A percentile compares a stretch with the other conserved stretches of the same genome.
phyloP scores from a whole-genome alignment of 139 green algal species.

The Nannochloris sp. region DNA sequence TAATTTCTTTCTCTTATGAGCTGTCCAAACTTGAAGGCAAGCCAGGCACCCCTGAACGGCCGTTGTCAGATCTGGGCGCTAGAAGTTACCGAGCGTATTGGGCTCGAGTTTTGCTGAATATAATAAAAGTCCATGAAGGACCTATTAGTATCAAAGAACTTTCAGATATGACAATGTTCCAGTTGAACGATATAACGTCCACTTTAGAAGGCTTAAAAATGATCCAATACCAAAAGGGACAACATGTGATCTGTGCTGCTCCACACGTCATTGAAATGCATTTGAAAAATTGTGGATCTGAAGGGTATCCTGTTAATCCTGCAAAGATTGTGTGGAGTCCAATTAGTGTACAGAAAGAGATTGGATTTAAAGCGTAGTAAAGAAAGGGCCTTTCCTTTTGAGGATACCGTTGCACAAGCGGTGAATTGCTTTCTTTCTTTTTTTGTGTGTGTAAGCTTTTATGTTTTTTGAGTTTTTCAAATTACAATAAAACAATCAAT shows the following conservation, averaged over 20 bases:
- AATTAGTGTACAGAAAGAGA: no score
- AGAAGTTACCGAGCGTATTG: constrained; percentile 95
- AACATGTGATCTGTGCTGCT: constrained; percentile 67
- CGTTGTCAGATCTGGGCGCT: constrained; percentile 91
- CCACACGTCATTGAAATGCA: constrained; percentile 53
- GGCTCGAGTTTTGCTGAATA: constrained; percentile 85
- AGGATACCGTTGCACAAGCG: no score
- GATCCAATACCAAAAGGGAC: constrained; percentile 89
- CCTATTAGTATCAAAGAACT: constrained; percentile 91
- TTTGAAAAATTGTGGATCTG: constrained; percentile 63
- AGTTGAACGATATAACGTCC: constrained; percentile 92
- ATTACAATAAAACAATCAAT: no score
- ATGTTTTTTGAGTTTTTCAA: no score
- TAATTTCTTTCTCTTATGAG: constrained; percentile 98
- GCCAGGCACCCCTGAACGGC: constrained; percentile 94
- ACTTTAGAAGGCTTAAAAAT: constrained; percentile 83
- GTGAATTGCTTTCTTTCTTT: no score
- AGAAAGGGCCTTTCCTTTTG: no score
- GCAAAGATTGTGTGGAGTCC: constrained; percentile 74
- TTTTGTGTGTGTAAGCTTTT: no score
- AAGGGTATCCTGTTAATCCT: constrained; percentile 61
- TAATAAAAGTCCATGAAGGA: constrained; percentile 62
- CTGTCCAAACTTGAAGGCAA: constrained; percentile 95
- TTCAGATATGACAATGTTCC: constrained; percentile 87
- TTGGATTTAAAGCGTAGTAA: no score